Percentiles rank a stretch among this genome's conserved stretches.
phyloP scores from a whole-genome alignment of 257 asterid species.

The Scutellaria barbata region DNA sequence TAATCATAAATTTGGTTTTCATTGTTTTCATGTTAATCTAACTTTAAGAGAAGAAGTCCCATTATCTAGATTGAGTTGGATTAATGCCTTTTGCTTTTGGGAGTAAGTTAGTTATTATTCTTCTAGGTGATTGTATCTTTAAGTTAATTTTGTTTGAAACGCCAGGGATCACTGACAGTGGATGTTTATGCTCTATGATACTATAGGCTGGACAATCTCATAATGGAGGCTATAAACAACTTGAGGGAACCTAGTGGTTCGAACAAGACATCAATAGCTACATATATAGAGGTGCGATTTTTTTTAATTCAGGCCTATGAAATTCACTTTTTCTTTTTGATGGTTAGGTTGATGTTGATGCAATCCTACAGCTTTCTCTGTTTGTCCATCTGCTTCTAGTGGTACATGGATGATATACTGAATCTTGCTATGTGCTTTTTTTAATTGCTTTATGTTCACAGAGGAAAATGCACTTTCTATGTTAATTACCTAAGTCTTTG shows the following conservation, averaged over 20 bases:
- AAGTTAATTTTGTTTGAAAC: slow-evolving; percentile 33
- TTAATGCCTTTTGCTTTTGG: slow-evolving; percentile 3
- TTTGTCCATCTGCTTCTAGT: slow-evolving; percentile 13
- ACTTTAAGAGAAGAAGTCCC: slow-evolving; percentile 15
- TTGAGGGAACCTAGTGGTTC: slow-evolving; percentile 88
- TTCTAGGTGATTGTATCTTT: slow-evolving; percentile 22
- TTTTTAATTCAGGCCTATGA: slow-evolving; percentile 14
- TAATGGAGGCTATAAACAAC: slow-evolving; percentile 85
- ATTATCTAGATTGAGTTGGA: slow-evolving; percentile 13
- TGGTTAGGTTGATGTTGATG: slow-evolving; percentile 18
- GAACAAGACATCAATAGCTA: slow-evolving; percentile 80
- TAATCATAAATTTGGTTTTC: not conserved
- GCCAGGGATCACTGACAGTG: slow-evolving; percentile 28
- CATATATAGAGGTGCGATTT: slow-evolving; percentile 80
- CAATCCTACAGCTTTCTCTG: slow-evolving; percentile 25
- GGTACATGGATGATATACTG: slow-evolving; percentile 1
- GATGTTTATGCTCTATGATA: slow-evolving; percentile 36
- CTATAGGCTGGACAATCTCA: slow-evolving; percentile 87
- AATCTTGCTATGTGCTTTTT: slow-evolving; percentile 12
- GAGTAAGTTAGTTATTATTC: slow-evolving; percentile 24
- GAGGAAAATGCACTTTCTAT: slow-evolving; percentile 16
- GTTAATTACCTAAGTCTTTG: slow-evolving; percentile 13
- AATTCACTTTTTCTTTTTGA: not conserved
- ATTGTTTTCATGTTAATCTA: not conserved
- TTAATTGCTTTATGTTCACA: slow-evolving; percentile 5